Evolutionary conservation across 106 monocot genomes (phyloP).

Genomic region (Hemerocallis citrina): DNA sequence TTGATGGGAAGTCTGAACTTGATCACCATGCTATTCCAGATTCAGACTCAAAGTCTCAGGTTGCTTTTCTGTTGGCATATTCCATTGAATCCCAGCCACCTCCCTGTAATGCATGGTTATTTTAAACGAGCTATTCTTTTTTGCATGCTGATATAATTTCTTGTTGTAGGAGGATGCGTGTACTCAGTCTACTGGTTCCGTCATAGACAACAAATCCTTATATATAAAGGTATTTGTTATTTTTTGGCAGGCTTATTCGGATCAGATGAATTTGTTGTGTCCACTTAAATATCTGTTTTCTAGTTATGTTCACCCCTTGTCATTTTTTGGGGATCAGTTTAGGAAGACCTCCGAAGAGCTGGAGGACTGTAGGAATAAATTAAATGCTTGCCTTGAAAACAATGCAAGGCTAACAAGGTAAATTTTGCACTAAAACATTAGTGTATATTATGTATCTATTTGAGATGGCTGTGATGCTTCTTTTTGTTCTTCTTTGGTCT

Average conservation of each 20-base stretch:
- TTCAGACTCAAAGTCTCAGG: conserved; percentile 15
- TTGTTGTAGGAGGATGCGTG: conserved; percentile 15
- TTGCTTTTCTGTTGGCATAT: conserved; percentile 7
- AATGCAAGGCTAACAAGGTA: conserved; percentile 78
- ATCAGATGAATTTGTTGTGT: neutral
- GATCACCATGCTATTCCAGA: conserved; percentile 15
- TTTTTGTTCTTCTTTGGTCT: neutral
- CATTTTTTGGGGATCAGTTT: conserved; percentile 30
- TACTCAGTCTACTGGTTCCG: conserved; percentile 10
- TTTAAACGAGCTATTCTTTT: too few species aligned
- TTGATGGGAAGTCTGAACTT: conserved; percentile 43
- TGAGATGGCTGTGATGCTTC: neutral
- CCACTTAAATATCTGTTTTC: neutral
- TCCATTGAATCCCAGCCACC: neutral
- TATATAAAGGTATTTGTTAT: conserved; percentile 26
- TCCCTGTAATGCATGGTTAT: neutral
- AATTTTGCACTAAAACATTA: neutral
- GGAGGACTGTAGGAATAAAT: conserved; percentile 58
- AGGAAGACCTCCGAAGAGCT: conserved; percentile 60
- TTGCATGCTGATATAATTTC: conserved; percentile 6
- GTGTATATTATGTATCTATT: neutral
- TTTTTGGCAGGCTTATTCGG: neutral
- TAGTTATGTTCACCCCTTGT: neutral
- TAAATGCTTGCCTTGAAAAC: conserved; percentile 54
- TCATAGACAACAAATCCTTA: conserved; percentile 19